A percentile compares a stretch with the other conserved stretches of the same genome.
These are phyloP conservation scores for Microbotryum violaceum DNA, from an alignment of 1,284 basidiomycete genomes.

Conservation along the genomic window DNA sequence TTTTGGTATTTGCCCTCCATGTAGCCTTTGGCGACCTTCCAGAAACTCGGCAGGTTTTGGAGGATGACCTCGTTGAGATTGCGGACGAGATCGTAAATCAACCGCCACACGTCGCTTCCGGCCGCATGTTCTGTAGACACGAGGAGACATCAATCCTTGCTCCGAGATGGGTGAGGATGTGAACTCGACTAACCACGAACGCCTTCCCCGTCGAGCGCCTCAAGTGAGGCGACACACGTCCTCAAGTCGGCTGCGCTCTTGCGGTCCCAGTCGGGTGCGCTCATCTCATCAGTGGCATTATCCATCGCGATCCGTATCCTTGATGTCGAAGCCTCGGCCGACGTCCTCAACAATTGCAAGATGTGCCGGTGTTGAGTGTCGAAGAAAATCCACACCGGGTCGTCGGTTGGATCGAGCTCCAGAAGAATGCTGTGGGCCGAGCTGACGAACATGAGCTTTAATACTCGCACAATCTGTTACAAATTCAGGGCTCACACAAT, in stretches of 20 bases:
- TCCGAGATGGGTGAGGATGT: not conserved
- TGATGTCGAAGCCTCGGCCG: constrained; percentile 56
- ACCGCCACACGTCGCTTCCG: constrained; percentile 72
- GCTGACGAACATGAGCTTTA: not conserved
- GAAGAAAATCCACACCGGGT: constrained; percentile 88
- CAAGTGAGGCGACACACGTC: constrained; percentile 16
- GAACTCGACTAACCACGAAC: constrained; percentile 11
- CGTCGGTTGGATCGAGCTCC: constrained; percentile 70
- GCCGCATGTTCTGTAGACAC: constrained; percentile 50
- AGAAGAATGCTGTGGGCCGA: constrained; percentile 58
- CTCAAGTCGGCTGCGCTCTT: constrained; percentile 15
- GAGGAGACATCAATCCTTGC: constrained; percentile 18
- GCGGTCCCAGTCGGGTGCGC: constrained; percentile 7
- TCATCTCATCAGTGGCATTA: constrained; percentile 13
- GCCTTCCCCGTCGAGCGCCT: constrained; percentile 21
- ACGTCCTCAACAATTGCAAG: constrained; percentile 63
- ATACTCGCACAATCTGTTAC: not conserved
- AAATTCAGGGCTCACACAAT: constrained; percentile 64
- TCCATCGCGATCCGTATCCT: constrained; percentile 29
- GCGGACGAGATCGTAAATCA: constrained; percentile 56
- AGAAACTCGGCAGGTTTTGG: constrained; percentile 75
- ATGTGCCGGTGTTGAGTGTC: constrained; percentile 87
- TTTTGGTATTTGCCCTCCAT: constrained; percentile 85
- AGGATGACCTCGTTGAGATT: constrained; percentile 48
- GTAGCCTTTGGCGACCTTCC: constrained; percentile 83